Conservation (phyloP, 805 yeast species). For the Suhomyces pyralidae region DNA sequence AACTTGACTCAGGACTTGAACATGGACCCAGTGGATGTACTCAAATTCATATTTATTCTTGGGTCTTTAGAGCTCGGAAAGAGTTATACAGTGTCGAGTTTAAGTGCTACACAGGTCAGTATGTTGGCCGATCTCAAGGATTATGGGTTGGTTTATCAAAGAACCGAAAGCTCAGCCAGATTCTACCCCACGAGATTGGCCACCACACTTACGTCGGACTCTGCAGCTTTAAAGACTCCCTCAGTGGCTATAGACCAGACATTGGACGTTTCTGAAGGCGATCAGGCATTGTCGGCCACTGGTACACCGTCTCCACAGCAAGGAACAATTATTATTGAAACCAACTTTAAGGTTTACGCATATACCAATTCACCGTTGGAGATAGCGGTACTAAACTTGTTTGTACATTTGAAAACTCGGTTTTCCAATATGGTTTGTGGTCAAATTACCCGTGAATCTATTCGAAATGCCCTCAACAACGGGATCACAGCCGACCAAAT, state of each 20-base stretch:
- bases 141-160: constrained; percentile 80
- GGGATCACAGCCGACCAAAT: constrained; percentile 97
- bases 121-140: constrained; percentile 90
- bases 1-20: constrained; percentile 77
- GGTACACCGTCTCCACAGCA: constrained; percentile 16
- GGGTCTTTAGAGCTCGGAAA: constrained; percentile 91
- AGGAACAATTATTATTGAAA: constrained; percentile 86
- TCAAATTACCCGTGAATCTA: constrained; percentile 86
- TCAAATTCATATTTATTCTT: constrained; percentile 88
- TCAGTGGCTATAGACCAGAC: constrained; percentile 74
- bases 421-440: constrained; percentile 94
- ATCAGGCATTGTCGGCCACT: constrained; percentile 5
- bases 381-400: constrained; percentile 85
- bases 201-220: constrained; percentile 83
- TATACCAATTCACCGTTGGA: constrained; percentile 93
- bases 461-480: constrained; percentile 74
- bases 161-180: constrained; percentile 50
- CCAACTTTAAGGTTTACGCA: constrained; percentile 90
- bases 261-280: constrained; percentile 26
- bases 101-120: constrained; percentile 75
- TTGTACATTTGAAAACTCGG: constrained; percentile 80
- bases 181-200: constrained; percentile 92
- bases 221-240: constrained; percentile 67
- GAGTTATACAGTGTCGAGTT: constrained; percentile 67
- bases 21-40: constrained; percentile 95